Conservation (phyloP, 2,329 filamentous ascomycete genomes). For the Penicillium decumbens region DNA sequence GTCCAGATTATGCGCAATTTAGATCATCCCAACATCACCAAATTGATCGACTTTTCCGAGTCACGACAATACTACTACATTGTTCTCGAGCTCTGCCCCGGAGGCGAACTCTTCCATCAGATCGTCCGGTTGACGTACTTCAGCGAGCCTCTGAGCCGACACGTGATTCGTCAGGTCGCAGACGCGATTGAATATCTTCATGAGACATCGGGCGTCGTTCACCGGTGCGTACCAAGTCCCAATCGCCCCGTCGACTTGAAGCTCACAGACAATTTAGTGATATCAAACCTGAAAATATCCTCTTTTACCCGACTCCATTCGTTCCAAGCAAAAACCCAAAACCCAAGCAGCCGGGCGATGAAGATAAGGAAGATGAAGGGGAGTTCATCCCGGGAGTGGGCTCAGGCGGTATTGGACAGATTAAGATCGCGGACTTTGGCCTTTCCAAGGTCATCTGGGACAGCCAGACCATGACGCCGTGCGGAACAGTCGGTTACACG, state of each 20-base stretch:
- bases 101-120: slow-evolving; percentile 96
- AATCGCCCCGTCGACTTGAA: background rate
- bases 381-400: slow-evolving; percentile 81
- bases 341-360: slow-evolving; percentile 78
- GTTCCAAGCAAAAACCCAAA: slow-evolving; percentile 75
- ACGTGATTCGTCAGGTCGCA: slow-evolving; percentile 94
- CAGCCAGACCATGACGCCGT: slow-evolving; percentile 97
- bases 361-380: slow-evolving; percentile 95
- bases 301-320: slow-evolving; percentile 83
- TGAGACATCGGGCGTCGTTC: slow-evolving; percentile 90
- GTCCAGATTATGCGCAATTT: slow-evolving; percentile 98
- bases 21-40: slow-evolving; percentile 93
- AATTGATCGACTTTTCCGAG: slow-evolving; percentile 88
- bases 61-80: slow-evolving; percentile 97
- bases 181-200: slow-evolving; percentile 90
- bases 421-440: slow-evolving; percentile 98
- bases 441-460: slow-evolving; percentile 98
- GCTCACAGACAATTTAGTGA: slow-evolving; percentile 24
- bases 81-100: slow-evolving; percentile 87
- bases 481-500: slow-evolving; percentile 95
- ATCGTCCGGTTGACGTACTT: slow-evolving; percentile 98
- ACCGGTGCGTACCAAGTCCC: slow-evolving; percentile 63
- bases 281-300: slow-evolving; percentile 95
- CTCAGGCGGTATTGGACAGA: slow-evolving; percentile 82
- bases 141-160: slow-evolving; percentile 87